Evolutionary conservation across 1,284 basidiomycete genomes (phyloP).

Genomic region (Takashimella tepidaria): DNA sequence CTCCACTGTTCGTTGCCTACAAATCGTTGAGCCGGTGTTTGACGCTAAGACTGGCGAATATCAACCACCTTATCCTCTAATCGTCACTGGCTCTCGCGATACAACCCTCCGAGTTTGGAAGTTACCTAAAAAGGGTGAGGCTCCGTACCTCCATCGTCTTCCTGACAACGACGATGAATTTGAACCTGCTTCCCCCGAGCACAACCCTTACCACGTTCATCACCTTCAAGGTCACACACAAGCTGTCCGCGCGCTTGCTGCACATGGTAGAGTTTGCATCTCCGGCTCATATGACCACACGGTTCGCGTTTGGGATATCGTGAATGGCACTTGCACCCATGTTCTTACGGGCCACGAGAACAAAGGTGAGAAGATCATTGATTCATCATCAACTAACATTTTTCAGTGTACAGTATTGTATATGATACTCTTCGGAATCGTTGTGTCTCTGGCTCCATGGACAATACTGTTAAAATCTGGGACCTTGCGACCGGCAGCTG

Average conservation of each 20-base stretch:
- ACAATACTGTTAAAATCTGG: conserved; percentile 91
- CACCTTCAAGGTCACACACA: conserved; percentile 82
- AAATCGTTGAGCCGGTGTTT: conserved; percentile 49
- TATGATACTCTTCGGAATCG: conserved; percentile 76
- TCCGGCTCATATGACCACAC: conserved; percentile 94
- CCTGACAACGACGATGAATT: conserved; percentile 11
- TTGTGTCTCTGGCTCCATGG: conserved; percentile 93
- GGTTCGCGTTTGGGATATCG: conserved; percentile 89
- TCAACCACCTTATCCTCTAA: conserved; percentile 58
- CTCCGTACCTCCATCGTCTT: conserved; percentile 46
- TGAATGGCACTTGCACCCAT: conserved; percentile 77
- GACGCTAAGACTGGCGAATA: conserved; percentile 47
- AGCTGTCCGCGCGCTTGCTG: conserved; percentile 86
- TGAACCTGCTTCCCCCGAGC: conserved; percentile 49
- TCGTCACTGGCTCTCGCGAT: conserved; percentile 90
- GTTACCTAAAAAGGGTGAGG: conserved; percentile 69
- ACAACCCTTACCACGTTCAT: conserved; percentile 84
- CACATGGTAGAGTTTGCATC: conserved; percentile 77
- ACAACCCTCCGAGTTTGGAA: conserved; percentile 86
- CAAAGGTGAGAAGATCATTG: conserved; percentile 59
- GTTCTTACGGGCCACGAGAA: conserved; percentile 79
- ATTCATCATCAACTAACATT: conserved; percentile 1
- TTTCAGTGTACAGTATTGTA: conserved; percentile 80
- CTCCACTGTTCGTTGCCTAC: conserved; percentile 64
- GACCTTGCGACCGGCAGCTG: conserved; percentile 73